phyloP scores from a whole-genome alignment of 2,329 filamentous ascomycete species.

The Chaetomiaceae sp. region DNA sequence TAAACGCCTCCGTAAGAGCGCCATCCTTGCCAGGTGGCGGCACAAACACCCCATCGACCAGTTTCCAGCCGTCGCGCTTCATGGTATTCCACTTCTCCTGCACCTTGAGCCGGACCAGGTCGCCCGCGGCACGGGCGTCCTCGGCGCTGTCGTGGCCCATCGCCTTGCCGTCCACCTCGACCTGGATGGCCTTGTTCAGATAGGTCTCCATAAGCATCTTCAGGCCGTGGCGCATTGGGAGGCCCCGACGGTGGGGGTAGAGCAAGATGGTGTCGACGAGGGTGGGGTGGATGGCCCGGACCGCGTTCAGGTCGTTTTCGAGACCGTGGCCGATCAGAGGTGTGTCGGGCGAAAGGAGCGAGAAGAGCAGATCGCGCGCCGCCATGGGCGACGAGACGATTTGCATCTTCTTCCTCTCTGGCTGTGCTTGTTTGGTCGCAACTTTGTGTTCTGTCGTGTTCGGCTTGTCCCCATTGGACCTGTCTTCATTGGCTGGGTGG shows the following conservation, averaged over 20 bases:
- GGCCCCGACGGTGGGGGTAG: slow-evolving; percentile 70
- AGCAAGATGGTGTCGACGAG: slow-evolving; percentile 83
- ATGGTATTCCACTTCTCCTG: slow-evolving; percentile 64
- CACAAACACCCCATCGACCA: slow-evolving; percentile 45
- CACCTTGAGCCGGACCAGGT: slow-evolving; percentile 71
- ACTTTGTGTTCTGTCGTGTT: slow-evolving; percentile 6
- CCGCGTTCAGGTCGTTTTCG: slow-evolving; percentile 88
- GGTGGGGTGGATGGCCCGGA: slow-evolving; percentile 77
- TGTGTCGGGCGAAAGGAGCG: slow-evolving; percentile 67
- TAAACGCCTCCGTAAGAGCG: slow-evolving; percentile 35
- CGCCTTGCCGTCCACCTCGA: slow-evolving; percentile 44
- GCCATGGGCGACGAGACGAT: slow-evolving; percentile 70
- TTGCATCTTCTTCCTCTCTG: slow-evolving; percentile 45
- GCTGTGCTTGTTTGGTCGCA: not conserved
- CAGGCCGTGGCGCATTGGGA: slow-evolving; percentile 75
- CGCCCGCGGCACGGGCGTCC: slow-evolving; percentile 83
- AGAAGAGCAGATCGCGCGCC: slow-evolving; percentile 74
- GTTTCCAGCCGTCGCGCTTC: slow-evolving; percentile 61
- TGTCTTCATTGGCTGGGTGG: no score
- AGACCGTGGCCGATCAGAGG: slow-evolving; percentile 88
- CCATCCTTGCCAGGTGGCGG: slow-evolving; percentile 31
- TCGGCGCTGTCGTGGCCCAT: slow-evolving; percentile 87
- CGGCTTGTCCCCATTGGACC: no score
- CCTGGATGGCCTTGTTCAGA: slow-evolving; percentile 74
- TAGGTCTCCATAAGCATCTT: slow-evolving; percentile 66